Base-by-base conservation (phyloP, 345 rosid genomes). In the Eucalyptus leucophloia region DNA sequence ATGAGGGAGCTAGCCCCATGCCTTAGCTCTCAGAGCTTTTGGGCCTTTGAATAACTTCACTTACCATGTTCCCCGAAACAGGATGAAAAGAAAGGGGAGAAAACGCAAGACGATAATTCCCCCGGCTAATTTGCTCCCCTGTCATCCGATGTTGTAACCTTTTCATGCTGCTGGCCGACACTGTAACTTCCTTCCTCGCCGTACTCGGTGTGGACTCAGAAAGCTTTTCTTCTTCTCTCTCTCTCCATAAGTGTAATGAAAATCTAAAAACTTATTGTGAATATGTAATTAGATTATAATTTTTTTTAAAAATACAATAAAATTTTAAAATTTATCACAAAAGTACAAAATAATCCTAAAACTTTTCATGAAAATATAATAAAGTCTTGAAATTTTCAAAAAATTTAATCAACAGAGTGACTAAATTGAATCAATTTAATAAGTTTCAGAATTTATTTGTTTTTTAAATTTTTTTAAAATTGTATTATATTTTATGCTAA, bases 341-440 rank as follows among this genome's bases (percentile, higher is more conserved):
- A 53, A 53, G 2, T 19, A 53, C 11, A 53, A 19, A 53, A 53
- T 53, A 19, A 19, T 53, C 2, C 10, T 53, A 53, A 53, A 53
- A 19, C 1, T 19, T 53, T 1, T 53, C 5, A 4, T 3, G 1
- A 53, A 53, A 2, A 1, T 19, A 53, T 21, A 21, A 19, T 53
- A 0, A 53, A 53, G 2, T 19, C 2, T 3, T 53, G 24, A 8
- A 53, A 21, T 19, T 8, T 53, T 53, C 11, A 0, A 53, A 53
- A 53, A 21, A 8, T 19, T 19, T 53, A 53, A 53, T 53, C 1
- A 19, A 8, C 1, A 4, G 0, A 53, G 19, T 53, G 4, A 53
- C 0, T 8, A 0, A 21, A 19, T 53, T 19, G 26, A 53, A 19
- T 19, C 10, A 4, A 18, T 53, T 19, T 7, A 53, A 53, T 53